Evolutionary conservation across 2,329 filamentous ascomycete genomes (phyloP).

Genomic region (Bipolaris gigantea): DNA sequence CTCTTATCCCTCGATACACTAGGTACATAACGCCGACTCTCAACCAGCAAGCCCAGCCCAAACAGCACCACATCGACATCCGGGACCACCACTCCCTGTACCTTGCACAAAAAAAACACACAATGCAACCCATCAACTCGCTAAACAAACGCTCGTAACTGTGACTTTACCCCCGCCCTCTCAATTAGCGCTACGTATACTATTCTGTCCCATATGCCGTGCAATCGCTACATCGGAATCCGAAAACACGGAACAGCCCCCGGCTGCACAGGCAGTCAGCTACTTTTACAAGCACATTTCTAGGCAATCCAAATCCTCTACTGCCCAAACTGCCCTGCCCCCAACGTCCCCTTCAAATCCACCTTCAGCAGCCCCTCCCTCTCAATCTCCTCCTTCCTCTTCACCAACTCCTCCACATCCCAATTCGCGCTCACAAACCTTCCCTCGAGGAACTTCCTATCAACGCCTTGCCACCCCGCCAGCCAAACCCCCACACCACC

Average conservation of each 20-base stretch:
- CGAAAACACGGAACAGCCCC: not conserved
- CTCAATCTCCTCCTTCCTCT: constrained; percentile 21
- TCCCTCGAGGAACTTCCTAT: constrained; percentile 28
- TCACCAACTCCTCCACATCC: constrained; percentile 36
- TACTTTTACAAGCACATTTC: too few species aligned
- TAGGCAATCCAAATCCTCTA: not conserved
- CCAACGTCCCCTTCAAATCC: constrained; percentile 19
- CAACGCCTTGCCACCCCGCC: constrained; percentile 22
- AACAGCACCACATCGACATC: not conserved
- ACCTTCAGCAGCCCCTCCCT: constrained; percentile 18
- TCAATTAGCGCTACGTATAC: not conserved
- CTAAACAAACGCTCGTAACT: not conserved
- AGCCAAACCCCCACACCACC: constrained; percentile 36
- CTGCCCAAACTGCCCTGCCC: constrained; percentile 14
- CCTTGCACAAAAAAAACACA: not conserved
- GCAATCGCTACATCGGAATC: not conserved
- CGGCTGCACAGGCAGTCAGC: not conserved
- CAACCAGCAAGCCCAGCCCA: not conserved
- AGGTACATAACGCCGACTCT: not conserved
- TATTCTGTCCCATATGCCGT: not conserved
- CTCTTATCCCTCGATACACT: not conserved
- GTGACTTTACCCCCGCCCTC: not conserved
- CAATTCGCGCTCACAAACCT: constrained; percentile 32
- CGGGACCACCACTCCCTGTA: not conserved
- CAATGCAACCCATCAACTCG: not conserved